Conservation (phyloP, 2,329 filamentous ascomycete genomes). For the Raffaelea arxii region DNA sequence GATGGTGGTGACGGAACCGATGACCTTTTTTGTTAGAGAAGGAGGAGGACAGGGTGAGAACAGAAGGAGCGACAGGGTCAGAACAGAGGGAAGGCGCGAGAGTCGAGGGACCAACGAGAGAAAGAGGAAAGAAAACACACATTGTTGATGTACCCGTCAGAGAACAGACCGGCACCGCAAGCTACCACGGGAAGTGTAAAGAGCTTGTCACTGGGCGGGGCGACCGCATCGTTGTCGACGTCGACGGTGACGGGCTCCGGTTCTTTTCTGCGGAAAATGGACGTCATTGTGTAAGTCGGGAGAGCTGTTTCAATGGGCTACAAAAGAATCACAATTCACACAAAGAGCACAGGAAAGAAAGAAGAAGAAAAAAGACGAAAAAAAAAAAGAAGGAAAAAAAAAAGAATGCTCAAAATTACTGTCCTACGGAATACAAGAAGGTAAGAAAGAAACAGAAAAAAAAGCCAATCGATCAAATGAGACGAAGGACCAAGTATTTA, state of each 20-base stretch:
- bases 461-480: too few species aligned
- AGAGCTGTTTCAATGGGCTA: too few species aligned
- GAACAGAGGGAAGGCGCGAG: background rate
- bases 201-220: background rate
- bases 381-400: background rate
- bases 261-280: slow-evolving; percentile 5
- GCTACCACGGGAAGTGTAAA: slow-evolving; percentile 62
- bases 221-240: background rate
- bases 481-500: too few species aligned
- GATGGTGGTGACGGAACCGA: slow-evolving; percentile 77
- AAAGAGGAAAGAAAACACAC: slow-evolving; percentile 27
- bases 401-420: background rate
- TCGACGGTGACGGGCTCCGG: slow-evolving; percentile 1
- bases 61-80: background rate
- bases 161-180: slow-evolving; percentile 83
- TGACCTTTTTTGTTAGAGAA: slow-evolving; percentile 45
- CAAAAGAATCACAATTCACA: too few species aligned
- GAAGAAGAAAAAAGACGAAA: background rate
- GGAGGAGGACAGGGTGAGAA: slow-evolving; percentile 2
- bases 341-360: background rate
- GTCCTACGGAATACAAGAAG: too few species aligned
- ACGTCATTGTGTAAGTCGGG: slow-evolving; percentile 4
- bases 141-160: slow-evolving; percentile 86
- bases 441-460: background rate
- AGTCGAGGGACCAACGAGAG: background rate